Base-by-base conservation (phyloP, 2,329 filamentous ascomycete species). In the Sporothrix euskadiensis region DNA sequence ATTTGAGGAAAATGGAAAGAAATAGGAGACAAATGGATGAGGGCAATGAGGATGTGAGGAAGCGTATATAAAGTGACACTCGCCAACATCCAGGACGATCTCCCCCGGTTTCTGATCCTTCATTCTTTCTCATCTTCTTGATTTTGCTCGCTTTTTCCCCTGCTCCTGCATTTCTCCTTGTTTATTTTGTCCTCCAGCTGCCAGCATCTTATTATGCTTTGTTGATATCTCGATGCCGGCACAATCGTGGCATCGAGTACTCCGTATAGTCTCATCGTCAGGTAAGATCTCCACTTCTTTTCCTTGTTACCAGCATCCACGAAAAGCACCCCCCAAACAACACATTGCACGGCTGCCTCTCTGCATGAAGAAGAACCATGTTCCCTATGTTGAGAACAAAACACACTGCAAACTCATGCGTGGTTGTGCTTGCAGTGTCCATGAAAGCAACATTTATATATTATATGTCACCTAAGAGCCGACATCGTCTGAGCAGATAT, bases 401-500 rank as follows among this genome's bases (percentile, higher is more conserved):
- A 6, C 26, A 26, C 41, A 35, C 44, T 14, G 66, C 44, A 54
- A 22, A 49, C 57, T 12, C 39, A 30, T 16, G 59, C 61, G 61
- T 66, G 44, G 57, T 35, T 71, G 66, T 71, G 44, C 14, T 59
- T 30, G 41, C 32, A 19, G 26, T 35, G 69, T 22, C 66, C 57
- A 75, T 74, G 73, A 76, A 57, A 74, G 59, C 39, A 61, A 73
- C 54, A n/a, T 26, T 26, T 47, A 57, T 73, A 5, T 74, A 47
- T 30, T n/a, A 73, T 39, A 69, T 75, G 74, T 75, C 74, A 75
- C 30, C 63, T 65, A 76, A 76, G 76, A 77, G 76, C 75, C 76
- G 76, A 76, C 76, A 77, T 77, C 76, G 75, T 76, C 76, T 75
- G 76, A 76, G 56, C 69, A 66, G 59, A 68, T 16, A 35, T 68